These are phyloP conservation scores for Cucurbita moschata DNA, from an alignment of 306 rosid species.

Conservation along the genomic window DNA sequence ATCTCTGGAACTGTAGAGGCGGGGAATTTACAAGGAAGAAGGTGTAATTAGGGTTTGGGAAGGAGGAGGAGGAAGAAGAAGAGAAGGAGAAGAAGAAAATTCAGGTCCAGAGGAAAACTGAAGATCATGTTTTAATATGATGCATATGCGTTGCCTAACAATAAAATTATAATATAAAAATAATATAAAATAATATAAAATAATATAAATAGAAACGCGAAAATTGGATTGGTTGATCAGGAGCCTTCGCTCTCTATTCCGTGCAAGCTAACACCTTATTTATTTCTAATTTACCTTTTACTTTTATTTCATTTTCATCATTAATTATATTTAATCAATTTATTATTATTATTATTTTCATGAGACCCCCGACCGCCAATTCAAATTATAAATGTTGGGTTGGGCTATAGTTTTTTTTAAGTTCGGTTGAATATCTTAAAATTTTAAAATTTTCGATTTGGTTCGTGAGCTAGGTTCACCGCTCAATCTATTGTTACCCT, in stretches of 20 bases:
- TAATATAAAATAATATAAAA: background rate
- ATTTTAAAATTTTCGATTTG: too few species aligned
- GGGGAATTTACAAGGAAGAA: conserved; percentile 22
- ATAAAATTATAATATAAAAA: background rate
- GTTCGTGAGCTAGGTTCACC: too few species aligned
- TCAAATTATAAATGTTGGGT: too few species aligned
- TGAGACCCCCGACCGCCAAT: too few species aligned
- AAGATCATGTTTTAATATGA: conserved; percentile 2
- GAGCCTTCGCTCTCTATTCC: background rate
- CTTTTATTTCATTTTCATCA: background rate
- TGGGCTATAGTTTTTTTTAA: too few species aligned
- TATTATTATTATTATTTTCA: too few species aligned
- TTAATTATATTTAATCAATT: too few species aligned
- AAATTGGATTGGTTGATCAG: conserved; percentile 23
- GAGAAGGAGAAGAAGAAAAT: conserved; percentile 16
- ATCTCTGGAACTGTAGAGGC: conserved; percentile 16
- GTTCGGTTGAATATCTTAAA: too few species aligned
- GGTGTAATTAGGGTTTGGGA: conserved; percentile 57
- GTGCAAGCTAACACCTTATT: background rate
- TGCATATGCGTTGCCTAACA: background rate
- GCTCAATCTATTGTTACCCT: too few species aligned
- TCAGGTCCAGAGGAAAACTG: conserved; percentile 21
- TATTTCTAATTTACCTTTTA: background rate
- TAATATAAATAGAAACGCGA: conserved; percentile 1
- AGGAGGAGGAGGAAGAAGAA: conserved; percentile 7